Evolutionary conservation across 192 early-diverging fungal genomes (phyloP), one percentile per base, ranked within the genome.

Genomic region (Jimgerdemannia flammicorona): DNA sequence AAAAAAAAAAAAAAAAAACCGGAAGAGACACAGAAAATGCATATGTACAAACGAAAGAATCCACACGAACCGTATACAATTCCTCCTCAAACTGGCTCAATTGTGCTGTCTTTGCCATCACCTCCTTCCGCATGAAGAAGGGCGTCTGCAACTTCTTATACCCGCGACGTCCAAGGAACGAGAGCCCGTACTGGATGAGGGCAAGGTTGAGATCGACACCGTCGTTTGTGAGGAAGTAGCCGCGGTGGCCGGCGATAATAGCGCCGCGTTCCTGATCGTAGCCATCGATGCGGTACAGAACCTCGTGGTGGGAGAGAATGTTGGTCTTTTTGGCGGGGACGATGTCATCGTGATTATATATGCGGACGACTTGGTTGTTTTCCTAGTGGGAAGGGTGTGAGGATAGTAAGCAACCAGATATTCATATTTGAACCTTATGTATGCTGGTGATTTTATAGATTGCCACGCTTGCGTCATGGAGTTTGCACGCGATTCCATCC

Each of bases 81-180:
- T 97, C 98, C 83, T 99, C 98, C 76, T 99, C 97, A 81, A 97
- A 99, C 85, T 99, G 93, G 59, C 91, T 90, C 66, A 99, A 88
- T 84, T 99, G 98, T 4, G 98, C 98, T 4, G 98, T 99, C 89
- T 97, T 96, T 44, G 96, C 95, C 98, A 99, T 99, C 43, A 95
- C 87, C 40, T 96, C 95, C 85, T 90, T 91, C 68, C 92, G 92
- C 98, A 99, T 99, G 77, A 99, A 99, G 88, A 93, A 99, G 43
- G 98, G 98, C 4, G 98, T 99, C 85, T 93, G 93, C 19, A 99
- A 89, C 88, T 98, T 98, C 71, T 89, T 96, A 81, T 95, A 98
- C 17, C 89, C 91, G 64, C 86, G 84, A 73, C 85, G 88, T 67
- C 86, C 90, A 70, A 99, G 86, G 86, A 99, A 99, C 66, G 92